Conservation (phyloP, 495 filamentous ascomycete species). For the Penicillium arizonense region DNA sequence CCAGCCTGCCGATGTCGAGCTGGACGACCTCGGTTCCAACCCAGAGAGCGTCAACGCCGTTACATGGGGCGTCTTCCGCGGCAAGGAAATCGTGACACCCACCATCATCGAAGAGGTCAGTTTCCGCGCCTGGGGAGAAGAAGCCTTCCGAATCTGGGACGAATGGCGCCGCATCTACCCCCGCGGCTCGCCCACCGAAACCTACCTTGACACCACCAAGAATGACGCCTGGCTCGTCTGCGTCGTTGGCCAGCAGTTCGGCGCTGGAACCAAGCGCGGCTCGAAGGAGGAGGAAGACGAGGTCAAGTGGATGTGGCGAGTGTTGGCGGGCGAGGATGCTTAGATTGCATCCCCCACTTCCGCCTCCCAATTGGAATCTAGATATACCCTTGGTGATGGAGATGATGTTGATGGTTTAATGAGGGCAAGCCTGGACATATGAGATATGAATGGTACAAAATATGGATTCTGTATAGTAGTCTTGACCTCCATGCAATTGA, state of each 20-base stretch:
- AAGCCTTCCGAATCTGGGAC: slow-evolving; percentile 91
- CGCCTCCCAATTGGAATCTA: background rate
- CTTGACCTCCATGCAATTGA: slow-evolving; percentile 15
- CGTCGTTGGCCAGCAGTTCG: slow-evolving; percentile 82
- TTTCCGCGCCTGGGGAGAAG: slow-evolving; percentile 92
- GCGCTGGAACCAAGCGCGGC: slow-evolving; percentile 39
- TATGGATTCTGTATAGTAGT: slow-evolving; percentile 28
- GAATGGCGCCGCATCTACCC: slow-evolving; percentile 90
- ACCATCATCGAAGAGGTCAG: slow-evolving; percentile 97
- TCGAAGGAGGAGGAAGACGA: slow-evolving; percentile 45
- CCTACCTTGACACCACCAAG: slow-evolving; percentile 63
- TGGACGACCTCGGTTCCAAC: slow-evolving; percentile 33
- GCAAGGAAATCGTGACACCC: slow-evolving; percentile 95
- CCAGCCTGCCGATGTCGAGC: slow-evolving; percentile 29
- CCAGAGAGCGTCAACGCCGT: slow-evolving; percentile 79
- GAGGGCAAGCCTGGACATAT: slow-evolving; percentile 5
- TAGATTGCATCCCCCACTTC: background rate
- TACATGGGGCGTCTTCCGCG: slow-evolving; percentile 94
- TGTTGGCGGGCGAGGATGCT: slow-evolving; percentile 29
- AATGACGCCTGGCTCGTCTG: slow-evolving; percentile 83
- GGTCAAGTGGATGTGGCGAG: slow-evolving; percentile 45
- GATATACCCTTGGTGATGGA: slow-evolving; percentile 19
- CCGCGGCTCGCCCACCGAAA: slow-evolving; percentile 60
- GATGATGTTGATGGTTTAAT: background rate
- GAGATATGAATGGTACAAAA: slow-evolving; percentile 17